These are phyloP conservation scores for Pleurotus ostreatus DNA, from an alignment of 768 basidiomycete species.

Conservation along the genomic window DNA sequence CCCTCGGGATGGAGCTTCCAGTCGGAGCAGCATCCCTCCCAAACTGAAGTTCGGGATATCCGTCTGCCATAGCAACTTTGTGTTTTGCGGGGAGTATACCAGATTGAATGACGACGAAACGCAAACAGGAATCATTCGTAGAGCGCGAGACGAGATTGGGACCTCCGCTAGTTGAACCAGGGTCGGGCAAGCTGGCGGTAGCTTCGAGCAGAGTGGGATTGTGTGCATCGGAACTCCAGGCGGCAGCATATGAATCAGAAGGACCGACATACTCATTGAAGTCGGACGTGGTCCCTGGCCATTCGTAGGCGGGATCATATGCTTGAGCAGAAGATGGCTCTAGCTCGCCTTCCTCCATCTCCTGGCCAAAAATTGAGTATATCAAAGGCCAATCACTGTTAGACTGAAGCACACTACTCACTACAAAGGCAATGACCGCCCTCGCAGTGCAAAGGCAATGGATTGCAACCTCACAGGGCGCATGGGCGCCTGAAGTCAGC, in stretches of 20 bases:
- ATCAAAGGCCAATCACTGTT: no score
- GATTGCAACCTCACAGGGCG: no score
- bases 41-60: conserved; percentile 63
- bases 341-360: conserved; percentile 28
- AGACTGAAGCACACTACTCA: no score
- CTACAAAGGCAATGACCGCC: no score
- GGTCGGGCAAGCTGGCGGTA: not conserved
- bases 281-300: conserved; percentile 42
- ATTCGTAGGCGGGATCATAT: conserved; percentile 57
- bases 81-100: conserved; percentile 55
- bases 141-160: not conserved
- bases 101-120: conserved; percentile 53
- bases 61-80: conserved; percentile 34
- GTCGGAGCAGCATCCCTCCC: conserved; percentile 61
- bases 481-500: no score
- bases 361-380: no score
- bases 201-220: not conserved
- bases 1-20: conserved; percentile 51
- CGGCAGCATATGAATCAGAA: not conserved
- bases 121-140: conserved; percentile 25
- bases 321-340: conserved; percentile 12
- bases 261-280: conserved; percentile 9
- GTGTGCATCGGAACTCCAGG: not conserved
- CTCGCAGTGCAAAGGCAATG: no score
- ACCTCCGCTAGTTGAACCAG: not conserved